Base-by-base conservation (phyloP, 768 basidiomycete genomes). In the Suillus sp. region DNA sequence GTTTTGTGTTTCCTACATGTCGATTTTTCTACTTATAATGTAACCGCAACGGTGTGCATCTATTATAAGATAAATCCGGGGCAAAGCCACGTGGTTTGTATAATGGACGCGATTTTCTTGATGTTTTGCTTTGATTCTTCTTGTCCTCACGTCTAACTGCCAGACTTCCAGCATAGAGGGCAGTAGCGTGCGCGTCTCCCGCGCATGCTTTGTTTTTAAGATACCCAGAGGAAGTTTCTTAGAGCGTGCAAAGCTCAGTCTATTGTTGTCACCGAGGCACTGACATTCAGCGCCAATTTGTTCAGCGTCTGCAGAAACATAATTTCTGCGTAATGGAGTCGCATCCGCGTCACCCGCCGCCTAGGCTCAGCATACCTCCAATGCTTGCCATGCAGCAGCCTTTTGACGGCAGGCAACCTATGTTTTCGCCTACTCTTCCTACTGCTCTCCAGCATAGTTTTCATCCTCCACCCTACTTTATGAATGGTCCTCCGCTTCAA, bases 371-470 rank as follows among this genome's bases (percentile, higher is more conserved):
- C 69, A 83, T 91, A 48, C 83, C 84, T 5, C 81, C 83, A 32
- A 72, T 78, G 54, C 79, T 88, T 69, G 78, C 74, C 71, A 73
- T 82, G 67, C 89, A 87, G 67, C 89, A 86, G 69, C 85, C 84
- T 22, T 80, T 80, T 63, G 79, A 77, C 38, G 71, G 78, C 56
- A 69, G 74, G 67, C 84, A 81, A 65, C 79, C 79, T 58, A 74
- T 89, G 67, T 91, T 81, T 73, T 90, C 90, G 7, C 89, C 90
- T 8, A 84, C 81, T 50, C 75, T 90, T 47, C 88, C 86, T 40
- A 85, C 88, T 0, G 78, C 83, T 59, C 66, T 88, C 27, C 85
- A 85, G 68, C 83, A 83, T 30, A 76, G 81, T 48, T 87, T 85
- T 75, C 86, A 84, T 65, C 84, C 87, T 0, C 73, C 81, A 1